These are phyloP conservation scores for Lodderomyces margitis DNA, from an alignment of 1,139 yeast genomes.

Conservation along the genomic window DNA sequence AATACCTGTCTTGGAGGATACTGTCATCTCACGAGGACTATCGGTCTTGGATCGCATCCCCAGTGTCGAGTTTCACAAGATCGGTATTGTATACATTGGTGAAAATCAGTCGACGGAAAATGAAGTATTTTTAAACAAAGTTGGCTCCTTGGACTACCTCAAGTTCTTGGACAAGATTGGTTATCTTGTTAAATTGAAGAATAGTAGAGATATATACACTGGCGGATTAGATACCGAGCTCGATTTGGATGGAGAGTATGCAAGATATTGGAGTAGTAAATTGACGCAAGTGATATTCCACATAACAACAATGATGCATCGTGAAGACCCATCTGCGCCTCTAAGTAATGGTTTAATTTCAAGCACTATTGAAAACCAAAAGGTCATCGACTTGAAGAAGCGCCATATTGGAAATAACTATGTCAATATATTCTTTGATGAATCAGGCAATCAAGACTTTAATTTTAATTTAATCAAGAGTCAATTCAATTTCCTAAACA, in stretches of 20 bases:
- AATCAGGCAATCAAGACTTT: conserved; percentile 56
- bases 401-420: conserved; percentile 85
- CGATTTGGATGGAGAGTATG: conserved; percentile 73
- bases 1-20: conserved; percentile 43
- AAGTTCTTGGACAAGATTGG: conserved; percentile 62
- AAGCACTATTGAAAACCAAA: conserved; percentile 6
- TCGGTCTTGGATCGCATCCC: conserved; percentile 73
- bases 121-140: conserved; percentile 62
- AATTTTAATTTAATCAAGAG: conserved; percentile 70
- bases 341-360: background rate
- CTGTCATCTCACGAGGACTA: conserved; percentile 56
- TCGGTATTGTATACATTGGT: conserved; percentile 74
- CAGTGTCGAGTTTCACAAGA: conserved; percentile 73
- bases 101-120: conserved; percentile 61
- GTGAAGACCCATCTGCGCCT: conserved; percentile 12
- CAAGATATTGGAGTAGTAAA: conserved; percentile 72
- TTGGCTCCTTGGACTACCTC: conserved; percentile 65
- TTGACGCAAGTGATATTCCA: conserved; percentile 74
- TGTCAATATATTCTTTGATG: conserved; percentile 79
- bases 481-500: conserved; percentile 79
- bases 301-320: conserved; percentile 78
- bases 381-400: conserved; percentile 53
- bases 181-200: conserved; percentile 51
- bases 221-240: conserved; percentile 78
- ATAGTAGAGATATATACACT: conserved; percentile 56